A percentile compares a stretch with the other conserved stretches of the same genome.
Evolutionary conservation across 176 grass and related monocot genomes (phyloP).

Genomic region (Oryza brachyantha): DNA sequence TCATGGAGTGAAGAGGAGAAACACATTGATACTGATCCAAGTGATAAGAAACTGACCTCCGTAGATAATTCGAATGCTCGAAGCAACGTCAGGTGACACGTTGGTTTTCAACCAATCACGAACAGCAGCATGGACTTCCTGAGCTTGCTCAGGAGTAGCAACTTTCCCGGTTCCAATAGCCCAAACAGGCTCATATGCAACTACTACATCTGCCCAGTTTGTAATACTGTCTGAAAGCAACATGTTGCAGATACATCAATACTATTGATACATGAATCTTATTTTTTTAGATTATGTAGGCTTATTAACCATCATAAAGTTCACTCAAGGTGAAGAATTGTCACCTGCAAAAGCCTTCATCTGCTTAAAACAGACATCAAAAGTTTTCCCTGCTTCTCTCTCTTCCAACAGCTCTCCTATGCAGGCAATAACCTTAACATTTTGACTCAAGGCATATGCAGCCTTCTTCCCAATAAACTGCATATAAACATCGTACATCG

Average conservation of each 20-base stretch:
- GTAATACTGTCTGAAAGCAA: constrained; percentile 73
- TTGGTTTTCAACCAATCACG: constrained; percentile 95
- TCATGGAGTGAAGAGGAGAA: neutral
- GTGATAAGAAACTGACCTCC: constrained; percentile 60
- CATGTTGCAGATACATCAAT: constrained; percentile 23
- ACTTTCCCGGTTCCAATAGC: constrained; percentile 98
- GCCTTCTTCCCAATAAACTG: constrained; percentile 98
- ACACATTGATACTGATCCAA: neutral
- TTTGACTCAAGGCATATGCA: constrained; percentile 94
- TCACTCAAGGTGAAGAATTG: neutral
- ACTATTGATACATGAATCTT: neutral
- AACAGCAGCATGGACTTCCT: constrained; percentile 87
- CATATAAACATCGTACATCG: constrained; percentile 24
- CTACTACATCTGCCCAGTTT: constrained; percentile 80
- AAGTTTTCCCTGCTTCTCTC: constrained; percentile 96
- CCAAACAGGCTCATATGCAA: constrained; percentile 98
- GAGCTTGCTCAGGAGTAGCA: constrained; percentile 85
- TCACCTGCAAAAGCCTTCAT: constrained; percentile 93
- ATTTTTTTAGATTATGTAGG: neutral
- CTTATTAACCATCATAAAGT: neutral
- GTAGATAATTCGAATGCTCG: constrained; percentile 82
- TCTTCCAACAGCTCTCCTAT: constrained; percentile 97
- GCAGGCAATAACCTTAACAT: constrained; percentile 95
- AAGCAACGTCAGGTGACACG: constrained; percentile 86
- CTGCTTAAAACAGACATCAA: constrained; percentile 93